Conservation (phyloP, 129 eudicot species). For the Flaveria linearis region DNA sequence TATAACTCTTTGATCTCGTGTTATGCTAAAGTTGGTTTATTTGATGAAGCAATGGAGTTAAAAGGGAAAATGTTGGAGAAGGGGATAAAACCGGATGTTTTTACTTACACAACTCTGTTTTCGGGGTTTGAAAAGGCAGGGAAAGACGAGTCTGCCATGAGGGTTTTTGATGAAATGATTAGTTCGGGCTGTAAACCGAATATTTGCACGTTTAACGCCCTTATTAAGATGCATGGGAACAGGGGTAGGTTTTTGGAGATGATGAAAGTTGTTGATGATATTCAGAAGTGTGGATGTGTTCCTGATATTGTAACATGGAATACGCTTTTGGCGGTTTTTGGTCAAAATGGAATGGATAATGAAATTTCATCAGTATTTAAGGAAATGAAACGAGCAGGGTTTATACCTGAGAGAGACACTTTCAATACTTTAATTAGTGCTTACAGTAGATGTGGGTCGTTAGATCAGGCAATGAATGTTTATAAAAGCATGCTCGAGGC, state of each 20-base stretch:
- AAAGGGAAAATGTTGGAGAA: conserved; percentile 63
- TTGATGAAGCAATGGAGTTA: conserved; percentile 81
- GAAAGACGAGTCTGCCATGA: conserved; percentile 79
- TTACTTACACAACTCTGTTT: conserved; percentile 78
- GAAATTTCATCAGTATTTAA: conserved; percentile 78
- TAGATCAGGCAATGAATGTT: conserved; percentile 79
- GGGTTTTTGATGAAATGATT: conserved; percentile 74
- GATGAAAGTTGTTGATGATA: conserved; percentile 88
- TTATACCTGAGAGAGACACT: conserved; percentile 87
- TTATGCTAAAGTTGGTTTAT: conserved; percentile 74
- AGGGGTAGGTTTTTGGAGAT: conserved; percentile 71
- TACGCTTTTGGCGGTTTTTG: conserved; percentile 84
- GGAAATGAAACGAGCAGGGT: conserved; percentile 91
- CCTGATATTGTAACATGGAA: conserved; percentile 97
- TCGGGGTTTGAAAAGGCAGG: conserved; percentile 96
- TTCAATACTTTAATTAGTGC: conserved; percentile 87
- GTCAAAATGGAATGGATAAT: conserved; percentile 82
- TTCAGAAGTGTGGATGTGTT: conserved; percentile 58
- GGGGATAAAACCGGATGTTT: conserved; percentile 85
- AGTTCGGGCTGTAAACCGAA: conserved; percentile 73
- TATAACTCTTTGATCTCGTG: conserved; percentile 90
- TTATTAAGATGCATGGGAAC: conserved; percentile 80
- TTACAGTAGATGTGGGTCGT: conserved; percentile 80
- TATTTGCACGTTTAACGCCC: conserved; percentile 77
- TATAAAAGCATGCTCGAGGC: conserved; percentile 81